A percentile compares a stretch with the other conserved stretches of the same genome.
These are phyloP conservation scores for Phialemoniopsis sp. DNA, from an alignment of 2,329 filamentous ascomycete genomes.

Conservation along the genomic window DNA sequence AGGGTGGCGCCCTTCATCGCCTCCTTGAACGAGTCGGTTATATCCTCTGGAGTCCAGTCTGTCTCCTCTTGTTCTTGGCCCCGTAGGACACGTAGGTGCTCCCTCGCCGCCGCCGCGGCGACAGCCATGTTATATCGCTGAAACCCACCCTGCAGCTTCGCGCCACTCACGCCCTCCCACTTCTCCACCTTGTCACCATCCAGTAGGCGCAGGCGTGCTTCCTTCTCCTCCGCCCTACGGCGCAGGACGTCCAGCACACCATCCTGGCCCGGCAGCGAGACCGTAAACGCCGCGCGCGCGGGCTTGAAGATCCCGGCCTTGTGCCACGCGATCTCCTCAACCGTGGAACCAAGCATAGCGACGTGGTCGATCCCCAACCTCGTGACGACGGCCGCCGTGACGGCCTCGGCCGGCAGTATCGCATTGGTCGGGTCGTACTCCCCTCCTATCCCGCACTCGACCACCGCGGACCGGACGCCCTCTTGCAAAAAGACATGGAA, in stretches of 20 bases:
- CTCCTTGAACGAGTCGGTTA: conserved; percentile 17
- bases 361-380: conserved; percentile 65
- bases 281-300: conserved; percentile 53
- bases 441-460: conserved; percentile 93
- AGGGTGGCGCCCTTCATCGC: conserved; percentile 74
- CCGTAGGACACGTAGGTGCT: conserved; percentile 10
- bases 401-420: conserved; percentile 32
- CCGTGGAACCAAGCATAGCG: conserved; percentile 54
- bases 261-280: conserved; percentile 31
- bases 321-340: conserved; percentile 69
- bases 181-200: conserved; percentile 36
- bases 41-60: conserved; percentile 51
- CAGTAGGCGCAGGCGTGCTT: conserved; percentile 38
- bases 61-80: conserved; percentile 15
- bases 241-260: conserved; percentile 50
- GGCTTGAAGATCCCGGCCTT: conserved; percentile 68
- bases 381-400: conserved; percentile 31
- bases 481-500: conserved; percentile 77
- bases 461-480: conserved; percentile 71
- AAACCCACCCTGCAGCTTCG: conserved; percentile 31
- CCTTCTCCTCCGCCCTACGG: conserved; percentile 49
- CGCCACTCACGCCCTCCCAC: conserved; percentile 47
- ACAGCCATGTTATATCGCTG: conserved; percentile 56
- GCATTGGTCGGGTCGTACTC: conserved; percentile 92
- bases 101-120: conserved; percentile 20